Evolutionary conservation across 768 basidiomycete species (phyloP).

Genomic region (Asterophora parasitica): DNA sequence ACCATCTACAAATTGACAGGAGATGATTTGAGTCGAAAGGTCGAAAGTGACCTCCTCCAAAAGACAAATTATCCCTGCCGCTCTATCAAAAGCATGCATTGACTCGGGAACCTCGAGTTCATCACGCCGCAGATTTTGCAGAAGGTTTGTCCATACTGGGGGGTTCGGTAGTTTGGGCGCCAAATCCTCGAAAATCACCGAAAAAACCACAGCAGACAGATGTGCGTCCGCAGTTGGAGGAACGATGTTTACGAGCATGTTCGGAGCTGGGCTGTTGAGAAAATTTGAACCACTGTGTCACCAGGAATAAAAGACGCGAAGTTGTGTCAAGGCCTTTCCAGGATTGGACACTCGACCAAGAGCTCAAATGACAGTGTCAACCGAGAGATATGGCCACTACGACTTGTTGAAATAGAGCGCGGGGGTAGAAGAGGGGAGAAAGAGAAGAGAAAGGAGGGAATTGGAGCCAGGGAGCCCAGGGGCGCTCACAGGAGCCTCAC

Average conservation of each 20-base stretch:
- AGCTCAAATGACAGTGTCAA: neutral
- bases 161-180: constrained; percentile 44
- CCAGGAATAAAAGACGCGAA: constrained; percentile 4
- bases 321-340: neutral
- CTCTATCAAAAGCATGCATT: constrained; percentile 57
- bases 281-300: neutral
- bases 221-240: constrained; percentile 20
- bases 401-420: neutral
- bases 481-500: constrained; percentile 1
- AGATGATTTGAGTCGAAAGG: constrained; percentile 38
- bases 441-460: constrained; percentile 1
- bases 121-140: constrained; percentile 45
- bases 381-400: neutral
- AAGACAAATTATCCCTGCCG: constrained; percentile 51
- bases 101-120: constrained; percentile 48
- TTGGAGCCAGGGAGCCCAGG: constrained; percentile 10
- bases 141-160: constrained; percentile 48
- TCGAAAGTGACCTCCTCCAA: constrained; percentile 62
- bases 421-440: constrained; percentile 3
- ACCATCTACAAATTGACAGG: constrained; percentile 58
- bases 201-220: constrained; percentile 54
- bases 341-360: neutral
- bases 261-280: no score
- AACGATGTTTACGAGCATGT: constrained; percentile 17
- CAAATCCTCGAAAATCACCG: constrained; percentile 48